A percentile compares a stretch with the other conserved stretches of the same genome.
These are phyloP conservation scores for Linnemannia elongata DNA, from an alignment of 192 early-diverging fungal genomes.

Conservation along the genomic window DNA sequence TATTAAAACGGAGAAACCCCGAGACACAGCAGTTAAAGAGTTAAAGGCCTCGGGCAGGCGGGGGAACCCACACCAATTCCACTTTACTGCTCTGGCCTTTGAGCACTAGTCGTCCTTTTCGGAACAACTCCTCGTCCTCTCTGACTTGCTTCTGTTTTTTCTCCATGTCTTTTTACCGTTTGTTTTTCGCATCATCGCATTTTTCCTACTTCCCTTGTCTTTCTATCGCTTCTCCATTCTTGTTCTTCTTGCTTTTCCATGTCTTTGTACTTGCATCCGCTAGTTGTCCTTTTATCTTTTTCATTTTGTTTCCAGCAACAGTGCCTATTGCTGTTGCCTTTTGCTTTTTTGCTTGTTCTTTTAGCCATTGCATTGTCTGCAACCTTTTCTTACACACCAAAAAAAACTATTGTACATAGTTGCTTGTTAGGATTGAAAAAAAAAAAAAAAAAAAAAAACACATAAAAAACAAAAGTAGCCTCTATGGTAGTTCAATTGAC, in stretches of 20 bases:
- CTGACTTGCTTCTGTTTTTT: background rate
- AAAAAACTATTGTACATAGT: conserved; percentile 11
- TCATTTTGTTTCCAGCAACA: background rate
- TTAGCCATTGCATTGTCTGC: background rate
- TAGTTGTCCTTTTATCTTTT: background rate
- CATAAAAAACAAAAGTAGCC: conserved; percentile 6
- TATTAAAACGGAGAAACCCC: conserved; percentile 25
- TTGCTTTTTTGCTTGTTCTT: background rate
- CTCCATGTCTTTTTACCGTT: background rate
- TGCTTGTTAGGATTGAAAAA: background rate
- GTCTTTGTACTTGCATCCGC: background rate
- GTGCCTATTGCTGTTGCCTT: background rate
- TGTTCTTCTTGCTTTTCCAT: background rate
- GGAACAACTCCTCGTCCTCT: background rate
- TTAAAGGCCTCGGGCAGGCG: background rate
- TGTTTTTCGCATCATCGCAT: background rate
- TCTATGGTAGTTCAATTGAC: background rate
- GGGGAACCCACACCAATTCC: background rate
- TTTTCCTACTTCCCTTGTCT: background rate
- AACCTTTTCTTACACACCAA: background rate
- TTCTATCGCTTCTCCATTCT: background rate
- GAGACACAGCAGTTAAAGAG: background rate
- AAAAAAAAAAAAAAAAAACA: no score
- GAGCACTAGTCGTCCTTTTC: background rate
- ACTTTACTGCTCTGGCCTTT: conserved; percentile 3